These are phyloP conservation scores for Kokia cookei DNA, from an alignment of 441 rosid genomes.

Conservation along the genomic window DNA sequence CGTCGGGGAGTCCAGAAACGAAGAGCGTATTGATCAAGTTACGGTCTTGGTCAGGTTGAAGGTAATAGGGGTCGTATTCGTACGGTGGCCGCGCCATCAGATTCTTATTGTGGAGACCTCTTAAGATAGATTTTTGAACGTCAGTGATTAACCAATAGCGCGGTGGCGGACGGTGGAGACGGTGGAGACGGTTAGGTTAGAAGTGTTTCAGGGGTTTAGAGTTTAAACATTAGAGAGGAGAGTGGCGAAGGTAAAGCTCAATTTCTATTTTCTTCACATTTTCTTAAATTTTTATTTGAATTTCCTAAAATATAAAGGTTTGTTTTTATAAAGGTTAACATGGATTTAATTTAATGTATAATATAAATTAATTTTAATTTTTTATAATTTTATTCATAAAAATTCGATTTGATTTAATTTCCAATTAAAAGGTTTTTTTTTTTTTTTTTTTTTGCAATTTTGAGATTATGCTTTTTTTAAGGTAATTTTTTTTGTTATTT, in stretches of 20 bases:
- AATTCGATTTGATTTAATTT: no score
- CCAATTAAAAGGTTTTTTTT: no score
- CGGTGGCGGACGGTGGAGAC: neutral
- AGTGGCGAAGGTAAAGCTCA: neutral
- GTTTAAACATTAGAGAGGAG: neutral
- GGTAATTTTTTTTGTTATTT: no score
- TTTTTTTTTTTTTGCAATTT: no score
- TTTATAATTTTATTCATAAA: no score
- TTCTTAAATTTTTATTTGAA: neutral
- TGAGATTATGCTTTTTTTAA: no score
- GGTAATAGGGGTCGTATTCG: slow-evolving; percentile 60
- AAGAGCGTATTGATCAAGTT: slow-evolving; percentile 63
- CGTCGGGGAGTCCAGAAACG: slow-evolving; percentile 79
- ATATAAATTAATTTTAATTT: no score
- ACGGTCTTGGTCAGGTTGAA: slow-evolving; percentile 26
- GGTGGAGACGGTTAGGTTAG: neutral
- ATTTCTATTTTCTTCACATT: neutral
- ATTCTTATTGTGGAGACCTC: neutral
- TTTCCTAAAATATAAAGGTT: no score
- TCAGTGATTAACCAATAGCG: neutral
- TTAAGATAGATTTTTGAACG: neutral
- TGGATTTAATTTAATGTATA: no score
- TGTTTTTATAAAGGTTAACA: no score
- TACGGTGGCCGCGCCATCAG: slow-evolving; percentile 43
- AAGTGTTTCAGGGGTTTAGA: neutral